Percentiles rank a stretch among this genome's conserved stretches.
Evolutionary conservation across 73 alveolate genomes (phyloP).

Genomic region (Halteria grandinella): DNA sequence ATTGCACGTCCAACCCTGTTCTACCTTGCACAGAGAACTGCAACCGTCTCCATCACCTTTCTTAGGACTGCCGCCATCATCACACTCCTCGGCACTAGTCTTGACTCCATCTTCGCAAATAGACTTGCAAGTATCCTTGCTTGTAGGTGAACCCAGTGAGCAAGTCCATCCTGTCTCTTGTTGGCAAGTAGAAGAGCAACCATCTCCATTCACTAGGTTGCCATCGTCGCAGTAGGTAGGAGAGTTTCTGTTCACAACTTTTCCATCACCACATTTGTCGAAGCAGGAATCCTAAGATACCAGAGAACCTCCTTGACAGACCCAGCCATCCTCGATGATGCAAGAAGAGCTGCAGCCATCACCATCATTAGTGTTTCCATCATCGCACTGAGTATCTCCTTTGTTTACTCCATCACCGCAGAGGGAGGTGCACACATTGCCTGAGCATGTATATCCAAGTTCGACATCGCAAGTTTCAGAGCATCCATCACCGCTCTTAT

Average conservation of each 20-base stretch:
- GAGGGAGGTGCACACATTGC: slow-evolving; percentile 1
- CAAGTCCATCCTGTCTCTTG: too few relatives aligned
- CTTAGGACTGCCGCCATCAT: slow-evolving; percentile 16
- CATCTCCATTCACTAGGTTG: slow-evolving; percentile 21
- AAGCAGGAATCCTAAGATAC: slow-evolving; percentile 7
- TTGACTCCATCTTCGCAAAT: too few relatives aligned
- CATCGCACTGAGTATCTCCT: slow-evolving; percentile 28
- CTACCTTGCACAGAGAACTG: slow-evolving; percentile 52
- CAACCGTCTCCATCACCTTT: slow-evolving; percentile 64
- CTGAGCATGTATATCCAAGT: slow-evolving; percentile 17
- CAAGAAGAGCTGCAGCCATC: slow-evolving; percentile 63
- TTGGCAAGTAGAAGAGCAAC: too few relatives aligned
- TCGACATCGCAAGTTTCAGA: slow-evolving; percentile 37
- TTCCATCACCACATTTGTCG: slow-evolving; percentile 20
- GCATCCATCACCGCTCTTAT: slow-evolving; percentile 59
- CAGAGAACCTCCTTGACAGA: slow-evolving; percentile 35
- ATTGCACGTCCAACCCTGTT: slow-evolving; percentile 52
- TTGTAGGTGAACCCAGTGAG: too few relatives aligned
- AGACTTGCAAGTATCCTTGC: too few relatives aligned
- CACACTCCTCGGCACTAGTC: too few relatives aligned
- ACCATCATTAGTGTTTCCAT: slow-evolving; percentile 29
- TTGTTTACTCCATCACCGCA: slow-evolving; percentile 30
- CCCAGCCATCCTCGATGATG: slow-evolving; percentile 45
- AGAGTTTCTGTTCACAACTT: too few relatives aligned
- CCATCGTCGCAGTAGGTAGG: slow-evolving; percentile 66